A percentile compares a stretch with the other conserved stretches of the same genome.
Conservation (phyloP, 148 eudicot species). For the Oxyria digyna region DNA sequence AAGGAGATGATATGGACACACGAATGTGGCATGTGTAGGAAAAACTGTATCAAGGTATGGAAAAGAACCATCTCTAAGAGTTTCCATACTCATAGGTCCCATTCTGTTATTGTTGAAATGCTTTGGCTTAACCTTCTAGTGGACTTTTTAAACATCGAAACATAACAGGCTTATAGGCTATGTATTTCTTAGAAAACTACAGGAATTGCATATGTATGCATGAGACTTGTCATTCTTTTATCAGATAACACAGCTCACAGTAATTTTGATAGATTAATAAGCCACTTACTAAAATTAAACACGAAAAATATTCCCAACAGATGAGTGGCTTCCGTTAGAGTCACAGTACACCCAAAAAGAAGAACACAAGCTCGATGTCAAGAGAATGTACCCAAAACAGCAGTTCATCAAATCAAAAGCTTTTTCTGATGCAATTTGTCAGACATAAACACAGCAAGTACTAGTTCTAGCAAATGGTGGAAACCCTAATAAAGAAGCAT, state of each 20-base stretch:
- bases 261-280: background rate
- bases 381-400: background rate
- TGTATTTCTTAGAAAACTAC: background rate
- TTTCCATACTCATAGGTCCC: background rate
- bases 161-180: background rate
- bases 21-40: background rate
- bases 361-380: background rate
- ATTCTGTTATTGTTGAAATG: background rate
- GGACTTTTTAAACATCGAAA: background rate
- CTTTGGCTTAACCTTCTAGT: background rate
- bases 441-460: too few species aligned
- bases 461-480: too few species aligned
- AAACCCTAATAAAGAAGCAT: background rate
- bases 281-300: background rate
- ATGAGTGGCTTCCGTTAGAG: background rate
- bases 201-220: background rate
- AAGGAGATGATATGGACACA: background rate
- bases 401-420: background rate
- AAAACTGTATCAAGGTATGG: background rate
- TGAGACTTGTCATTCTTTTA: background rate
- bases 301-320: background rate
- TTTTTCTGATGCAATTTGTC: background rate
- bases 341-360: background rate
- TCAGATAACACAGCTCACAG: background rate
- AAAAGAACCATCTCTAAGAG: background rate